Evolutionary conservation across 192 early-diverging fungal species (phyloP), one percentile per base, ranked within the genome.

Genomic region (Linnemannia hyalina): DNA sequence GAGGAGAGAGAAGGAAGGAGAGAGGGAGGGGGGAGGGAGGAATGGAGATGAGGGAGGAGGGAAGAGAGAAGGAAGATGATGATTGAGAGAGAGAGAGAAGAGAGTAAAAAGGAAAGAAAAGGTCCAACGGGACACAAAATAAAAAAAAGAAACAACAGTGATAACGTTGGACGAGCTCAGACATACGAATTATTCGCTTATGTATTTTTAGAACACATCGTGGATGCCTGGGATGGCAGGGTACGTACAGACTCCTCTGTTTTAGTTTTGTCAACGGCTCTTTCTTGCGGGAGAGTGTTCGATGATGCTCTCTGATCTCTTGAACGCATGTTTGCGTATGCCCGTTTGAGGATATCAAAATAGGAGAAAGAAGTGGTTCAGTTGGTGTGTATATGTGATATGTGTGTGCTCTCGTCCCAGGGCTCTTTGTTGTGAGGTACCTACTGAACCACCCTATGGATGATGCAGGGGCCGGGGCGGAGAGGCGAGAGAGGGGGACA

Each of bases 81-180:
- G 69, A 13, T 29, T 7, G 11, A 71, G 70, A 71, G 20, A 13
- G 22, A 70, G 68, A 7, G 7, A 40, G n/a, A 10, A 38, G 20
- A 68, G n/a, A 16, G 41, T 44, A 60, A 77, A 72, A 70, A 41
- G 55, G 22, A 23, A 42, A 26, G 38, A 49, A 74, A 74, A 49
- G 42, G 75, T 41, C 7, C 41, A 60, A 42, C 11, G 54, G 23
- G 74, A 63, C 35, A 40, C 18, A 65, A 63, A 44, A 36, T 55
- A 74, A 42, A 36, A 68, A 26, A 47, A 46, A 16, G 29, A 29
- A 65, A 32, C 10, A 65, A 32, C 26, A 65, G 9, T 18, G 57
- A 22, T 26, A 22, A 76, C 46, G 22, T n/a, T 65, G 40, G 16
- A 75, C 20, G 38, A 63, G 10, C 60, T 29, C 60, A 65, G 60